Base-by-base conservation (phyloP, 1,284 basidiomycete species). In the Caloboletus firmus region DNA sequence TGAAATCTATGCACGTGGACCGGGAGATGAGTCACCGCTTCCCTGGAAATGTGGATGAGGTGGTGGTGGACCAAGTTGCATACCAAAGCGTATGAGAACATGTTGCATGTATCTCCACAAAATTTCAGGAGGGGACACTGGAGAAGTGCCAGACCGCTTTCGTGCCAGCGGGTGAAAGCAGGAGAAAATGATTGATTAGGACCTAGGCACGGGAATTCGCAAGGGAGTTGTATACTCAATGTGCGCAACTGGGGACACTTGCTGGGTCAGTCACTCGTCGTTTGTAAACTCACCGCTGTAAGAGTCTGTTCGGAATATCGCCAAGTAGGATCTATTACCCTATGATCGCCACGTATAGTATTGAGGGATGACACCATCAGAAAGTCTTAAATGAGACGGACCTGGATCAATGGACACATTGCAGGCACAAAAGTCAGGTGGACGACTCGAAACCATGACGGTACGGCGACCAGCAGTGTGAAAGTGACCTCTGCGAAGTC, bases 231-330 rank as follows among this genome's bases (percentile, higher is more conserved):
- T 74, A 81, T 51, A 71, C 88, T 46, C n/a, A n/a, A n/a, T n/a
- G n/a, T n/a, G n/a, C n/a, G 84, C 84, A 2, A 81, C 83, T 4
- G 87, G 87, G 12, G 87, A 89, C 66, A 85, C 85, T 0, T 87
- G 85, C 58, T 84, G 82, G 83, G 82, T 83, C 58, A 59, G 77
- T 71, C 24, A 3, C 28, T 51, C 48, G 36, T 30, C 22, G 28
- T 44, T 45, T 24, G 36, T 43, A 17, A 1, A 35, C 9, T 15
- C 46, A 12, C n/a, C n/a, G n/a, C n/a, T n/a, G n/a, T n/a, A n/a
- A n/a, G n/a, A n/a, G 13, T 32, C 31, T 32, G 12, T 32, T 32
- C 11, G 11, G 31, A 31, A 13, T 31, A 31, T 31, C 31, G 31
- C 26, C 26, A 26, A 26, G 26, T 26, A 26, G 4, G 26, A 26